Evolutionary conservation across 257 asterid genomes (phyloP).

Genomic region (Scutellaria barbata): DNA sequence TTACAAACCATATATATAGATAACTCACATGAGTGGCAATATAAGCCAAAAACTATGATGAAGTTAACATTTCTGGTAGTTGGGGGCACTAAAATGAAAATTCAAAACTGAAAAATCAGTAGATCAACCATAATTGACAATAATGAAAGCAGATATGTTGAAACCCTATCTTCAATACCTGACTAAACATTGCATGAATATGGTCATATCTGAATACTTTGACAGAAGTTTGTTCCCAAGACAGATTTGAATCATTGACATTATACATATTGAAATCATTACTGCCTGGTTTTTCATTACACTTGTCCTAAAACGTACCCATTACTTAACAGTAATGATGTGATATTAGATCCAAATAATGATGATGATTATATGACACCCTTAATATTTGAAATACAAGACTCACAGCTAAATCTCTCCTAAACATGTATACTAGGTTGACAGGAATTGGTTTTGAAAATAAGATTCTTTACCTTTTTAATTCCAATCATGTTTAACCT

Average conservation of each 20-base stretch:
- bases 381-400: neutral
- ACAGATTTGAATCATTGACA: neutral
- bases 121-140: constrained; percentile 1
- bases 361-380: neutral
- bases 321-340: neutral
- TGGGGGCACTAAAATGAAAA: neutral
- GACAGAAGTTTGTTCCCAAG: neutral
- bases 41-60: neutral
- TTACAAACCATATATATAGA: neutral
- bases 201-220: constrained; percentile 3
- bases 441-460: neutral
- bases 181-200: constrained; percentile 6
- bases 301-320: neutral
- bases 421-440: constrained; percentile 23
- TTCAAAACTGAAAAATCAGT: neutral
- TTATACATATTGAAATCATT: neutral
- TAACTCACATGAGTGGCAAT: neutral
- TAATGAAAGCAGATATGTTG: neutral
- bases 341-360: neutral
- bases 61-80: neutral
- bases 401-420: neutral
- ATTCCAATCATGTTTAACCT: constrained; percentile 97
- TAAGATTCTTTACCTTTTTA: constrained; percentile 65
- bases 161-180: neutral
- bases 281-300: constrained; percentile 1